These are phyloP conservation scores for Acanthamoeba lenticulata DNA, from an alignment of 208 protist genomes.

Conservation along the genomic window DNA sequence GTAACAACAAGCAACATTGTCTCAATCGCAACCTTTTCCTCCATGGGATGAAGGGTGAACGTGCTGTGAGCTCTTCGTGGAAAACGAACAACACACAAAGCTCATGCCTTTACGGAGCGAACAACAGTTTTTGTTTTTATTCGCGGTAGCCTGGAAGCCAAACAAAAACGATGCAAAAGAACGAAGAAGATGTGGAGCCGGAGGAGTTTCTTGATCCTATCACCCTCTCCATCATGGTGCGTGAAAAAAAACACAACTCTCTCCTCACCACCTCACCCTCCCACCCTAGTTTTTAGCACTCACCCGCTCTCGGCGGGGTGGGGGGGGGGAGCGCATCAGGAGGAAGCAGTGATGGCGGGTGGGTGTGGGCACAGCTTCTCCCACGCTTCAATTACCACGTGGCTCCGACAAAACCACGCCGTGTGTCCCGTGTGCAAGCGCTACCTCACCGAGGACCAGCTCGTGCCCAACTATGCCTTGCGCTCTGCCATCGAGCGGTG, in stretches of 20 bases:
- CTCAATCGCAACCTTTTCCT: no score
- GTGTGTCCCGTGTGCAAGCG: neutral
- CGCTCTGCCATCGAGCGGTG: conserved; percentile 1
- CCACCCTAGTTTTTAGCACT: neutral
- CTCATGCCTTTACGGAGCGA: no score
- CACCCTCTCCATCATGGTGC: neutral
- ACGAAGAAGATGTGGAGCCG: neutral
- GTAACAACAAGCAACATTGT: neutral
- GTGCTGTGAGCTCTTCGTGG: no score
- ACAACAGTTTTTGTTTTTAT: no score
- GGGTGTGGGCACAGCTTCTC: conserved; percentile 5
- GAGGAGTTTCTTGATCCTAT: neutral
- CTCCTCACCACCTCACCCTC: no score
- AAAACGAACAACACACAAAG: no score
- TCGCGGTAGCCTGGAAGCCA: neutral
- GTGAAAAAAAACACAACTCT: neutral
- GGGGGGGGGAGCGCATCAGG: neutral
- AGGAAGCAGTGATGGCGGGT: conserved; percentile 4
- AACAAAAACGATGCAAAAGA: neutral
- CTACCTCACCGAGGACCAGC: neutral
- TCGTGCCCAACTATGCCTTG: neutral
- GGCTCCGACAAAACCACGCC: neutral
- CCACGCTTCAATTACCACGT: neutral
- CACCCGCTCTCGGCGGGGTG: no score
- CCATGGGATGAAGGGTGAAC: no score